These are phyloP conservation scores for Ophiocordyceps unilateralis DNA, from an alignment of 2,329 filamentous ascomycete species.

Conservation along the genomic window DNA sequence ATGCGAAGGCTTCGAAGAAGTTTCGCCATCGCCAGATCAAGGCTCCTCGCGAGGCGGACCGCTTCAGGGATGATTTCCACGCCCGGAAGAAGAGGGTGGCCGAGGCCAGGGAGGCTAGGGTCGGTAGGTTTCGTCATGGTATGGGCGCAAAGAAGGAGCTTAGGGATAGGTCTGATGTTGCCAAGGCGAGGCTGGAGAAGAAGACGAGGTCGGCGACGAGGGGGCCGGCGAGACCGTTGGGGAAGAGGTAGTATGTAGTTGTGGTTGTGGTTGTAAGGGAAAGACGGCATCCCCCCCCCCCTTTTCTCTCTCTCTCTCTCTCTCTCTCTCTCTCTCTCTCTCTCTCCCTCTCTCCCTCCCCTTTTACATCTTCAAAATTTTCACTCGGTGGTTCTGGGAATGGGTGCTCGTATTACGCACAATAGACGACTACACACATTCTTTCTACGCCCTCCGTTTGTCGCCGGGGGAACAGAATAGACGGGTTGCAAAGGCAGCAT, in stretches of 20 bases:
- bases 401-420: too few species aligned
- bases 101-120: conserved; percentile 70
- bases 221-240: conserved; percentile 47
- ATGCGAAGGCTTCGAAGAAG: too few species aligned
- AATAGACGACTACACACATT: too few species aligned
- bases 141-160: conserved; percentile 61
- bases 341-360: too few species aligned
- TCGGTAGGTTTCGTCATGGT: conserved; percentile 57
- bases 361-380: too few species aligned
- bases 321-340: too few species aligned
- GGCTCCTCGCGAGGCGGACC: conserved; percentile 88
- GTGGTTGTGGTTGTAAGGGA: not conserved
- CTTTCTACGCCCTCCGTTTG: too few species aligned
- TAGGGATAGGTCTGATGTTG: conserved; percentile 67
- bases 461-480: too few species aligned
- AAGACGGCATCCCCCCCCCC: too few species aligned
- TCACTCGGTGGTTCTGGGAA: too few species aligned
- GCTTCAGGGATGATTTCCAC: conserved; percentile 78
- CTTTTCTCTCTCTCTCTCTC: too few species aligned
- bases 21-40: conserved; percentile 78
- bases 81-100: conserved; percentile 78
- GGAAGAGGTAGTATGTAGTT: not conserved
- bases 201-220: conserved; percentile 74
- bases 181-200: conserved; percentile 61
- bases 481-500: too few species aligned